Conservation (phyloP, 495 filamentous ascomycete genomes). For the Penicillium coprophilum region DNA sequence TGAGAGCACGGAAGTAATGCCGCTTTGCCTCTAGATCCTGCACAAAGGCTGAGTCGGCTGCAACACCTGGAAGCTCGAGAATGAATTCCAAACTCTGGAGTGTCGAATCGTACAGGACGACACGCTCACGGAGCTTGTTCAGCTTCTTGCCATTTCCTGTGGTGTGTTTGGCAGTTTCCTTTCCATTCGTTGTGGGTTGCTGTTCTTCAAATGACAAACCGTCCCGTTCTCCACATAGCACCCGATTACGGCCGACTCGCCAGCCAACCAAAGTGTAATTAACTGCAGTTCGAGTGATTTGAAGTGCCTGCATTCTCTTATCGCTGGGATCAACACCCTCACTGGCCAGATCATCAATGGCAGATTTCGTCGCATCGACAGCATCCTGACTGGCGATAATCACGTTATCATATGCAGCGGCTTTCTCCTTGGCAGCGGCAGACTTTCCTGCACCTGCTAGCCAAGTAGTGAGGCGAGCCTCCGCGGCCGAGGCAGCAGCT, state of each 20-base stretch:
- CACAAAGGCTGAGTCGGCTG: conserved; percentile 76
- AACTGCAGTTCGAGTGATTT: conserved; percentile 87
- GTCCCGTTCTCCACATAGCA: conserved; percentile 77
- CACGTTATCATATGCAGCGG: conserved; percentile 87
- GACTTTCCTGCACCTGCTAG: conserved; percentile 41
- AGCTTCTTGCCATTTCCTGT: conserved; percentile 67
- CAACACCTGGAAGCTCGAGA: conserved; percentile 84
- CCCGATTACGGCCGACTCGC: conserved; percentile 90
- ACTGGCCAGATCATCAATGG: conserved; percentile 81
- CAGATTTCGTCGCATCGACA: conserved; percentile 86
- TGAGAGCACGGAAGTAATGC: conserved; percentile 84
- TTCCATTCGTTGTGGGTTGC: conserved; percentile 45
- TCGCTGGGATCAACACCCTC: conserved; percentile 87
- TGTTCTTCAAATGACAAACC: conserved; percentile 63
- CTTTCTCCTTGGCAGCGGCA: conserved; percentile 52
- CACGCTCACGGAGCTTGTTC: conserved; percentile 78
- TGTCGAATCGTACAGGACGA: conserved; percentile 90
- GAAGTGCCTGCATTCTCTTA: conserved; percentile 84
- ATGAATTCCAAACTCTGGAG: conserved; percentile 87
- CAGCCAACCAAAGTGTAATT: conserved; percentile 92
- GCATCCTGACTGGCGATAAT: conserved; percentile 91
- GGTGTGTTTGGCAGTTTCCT: conserved; percentile 54
- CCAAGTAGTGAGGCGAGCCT: conserved; percentile 52
- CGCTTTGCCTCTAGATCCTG: conserved; percentile 73
- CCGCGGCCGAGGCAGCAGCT: conserved; percentile 54